Base-by-base conservation (phyloP, 225 moss, liverwort and hornwort species). In the Rhytidiadelphus loreus region DNA sequence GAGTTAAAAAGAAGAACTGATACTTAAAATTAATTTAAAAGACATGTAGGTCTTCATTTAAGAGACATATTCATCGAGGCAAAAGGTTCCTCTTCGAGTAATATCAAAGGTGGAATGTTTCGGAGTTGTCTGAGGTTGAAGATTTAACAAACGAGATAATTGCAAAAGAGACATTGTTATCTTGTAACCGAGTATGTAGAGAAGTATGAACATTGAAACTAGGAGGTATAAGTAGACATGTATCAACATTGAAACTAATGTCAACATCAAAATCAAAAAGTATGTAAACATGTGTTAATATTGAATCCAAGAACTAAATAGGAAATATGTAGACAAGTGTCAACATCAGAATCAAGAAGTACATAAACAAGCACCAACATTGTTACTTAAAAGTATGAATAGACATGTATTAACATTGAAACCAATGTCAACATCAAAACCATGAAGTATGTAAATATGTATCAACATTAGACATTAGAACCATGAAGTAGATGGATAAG, bases 341-440 rank as follows among this genome's bases (percentile, higher is more conserved):
- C 28, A 44, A 44, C 26, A 52, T 75, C 8, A 13, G 2, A 50
- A 30, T 7, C 7, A 30, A 4, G 0, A 52, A 46, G 8, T 32
- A 33, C 20, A 4, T 19, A 17, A n/a, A n/a, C n/a, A n/a, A n/a
- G n/a, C n/a, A n/a, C n/a, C n/a, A n/a, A n/a, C n/a, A n/a, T n/a
- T n/a, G n/a, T n/a, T n/a, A n/a, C n/a, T n/a, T n/a, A n/a, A n/a
- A n/a, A n/a, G n/a, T n/a, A n/a, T n/a, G n/a, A n/a, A n/a, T n/a
- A n/a, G 2, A 10, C 4, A 2, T 11, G 2, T 19, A 0, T 52
- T 21, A 33, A 13, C 1, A 23, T 39, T 4, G 1, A 2, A 41
- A 70, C 62, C 29, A 63, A 26, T 21, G 3, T n/a, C 7, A n/a
- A n/a, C 12, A 48, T 46, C 6, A 2, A 6, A 17, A 43, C 10